Percentiles rank a stretch among this genome's conserved stretches.
phyloP scores from a whole-genome alignment of 2,329 filamentous ascomycete species.

The Ophiocordyceps unilateralis region DNA sequence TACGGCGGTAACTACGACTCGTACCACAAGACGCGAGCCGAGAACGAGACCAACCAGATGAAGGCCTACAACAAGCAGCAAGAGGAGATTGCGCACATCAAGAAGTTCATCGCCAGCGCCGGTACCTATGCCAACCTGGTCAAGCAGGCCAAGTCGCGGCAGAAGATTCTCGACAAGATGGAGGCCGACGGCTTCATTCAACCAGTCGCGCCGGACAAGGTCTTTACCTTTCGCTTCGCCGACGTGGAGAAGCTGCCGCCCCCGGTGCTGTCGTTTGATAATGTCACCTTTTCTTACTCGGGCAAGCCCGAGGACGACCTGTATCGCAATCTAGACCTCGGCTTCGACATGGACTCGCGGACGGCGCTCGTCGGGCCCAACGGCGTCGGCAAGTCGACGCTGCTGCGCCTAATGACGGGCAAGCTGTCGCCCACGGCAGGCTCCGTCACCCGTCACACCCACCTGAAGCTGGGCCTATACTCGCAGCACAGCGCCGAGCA shows the following conservation, averaged over 20 bases:
- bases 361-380: conserved; percentile 94
- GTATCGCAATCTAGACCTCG: conserved; percentile 91
- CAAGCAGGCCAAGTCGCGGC: conserved; percentile 92
- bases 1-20: conserved; percentile 99
- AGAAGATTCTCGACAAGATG: conserved; percentile 99
- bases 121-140: conserved; percentile 99
- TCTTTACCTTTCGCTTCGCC: conserved; percentile 96
- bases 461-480: conserved; percentile 97
- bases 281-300: conserved; percentile 96
- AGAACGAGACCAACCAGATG: conserved; percentile 96
- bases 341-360: conserved; percentile 99
- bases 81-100: conserved; percentile 97
- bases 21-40: conserved; percentile 81
- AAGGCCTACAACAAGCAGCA: conserved; percentile 99
- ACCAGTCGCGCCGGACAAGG: conserved; percentile 64
- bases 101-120: conserved; percentile 98
- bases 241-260: conserved; percentile 99
- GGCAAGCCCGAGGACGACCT: conserved; percentile 78
- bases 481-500: conserved; percentile 97
- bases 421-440: conserved; percentile 76
- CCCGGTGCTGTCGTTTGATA: conserved; percentile 87
- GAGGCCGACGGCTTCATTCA: conserved; percentile 98
- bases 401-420: conserved; percentile 91
- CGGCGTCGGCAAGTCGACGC: conserved; percentile 96
- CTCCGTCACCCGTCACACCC: conserved; percentile 77